Conservation (phyloP, 805 yeast genomes). For the Citeromyces nyonsensis region DNA sequence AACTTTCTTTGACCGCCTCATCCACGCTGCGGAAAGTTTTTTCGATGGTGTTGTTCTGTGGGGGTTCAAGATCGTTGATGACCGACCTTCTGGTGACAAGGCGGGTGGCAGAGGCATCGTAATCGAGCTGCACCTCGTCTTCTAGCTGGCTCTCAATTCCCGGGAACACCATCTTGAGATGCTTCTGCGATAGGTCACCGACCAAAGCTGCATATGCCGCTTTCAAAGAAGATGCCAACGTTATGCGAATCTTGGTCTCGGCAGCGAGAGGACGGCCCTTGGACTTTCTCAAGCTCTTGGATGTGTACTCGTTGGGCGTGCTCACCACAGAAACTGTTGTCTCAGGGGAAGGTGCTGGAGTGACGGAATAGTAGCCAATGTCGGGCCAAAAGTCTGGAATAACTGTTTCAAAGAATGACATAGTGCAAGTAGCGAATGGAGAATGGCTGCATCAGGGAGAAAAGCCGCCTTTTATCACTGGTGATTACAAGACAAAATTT, state of each 20-base stretch:
- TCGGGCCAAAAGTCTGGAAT: too few relatives aligned
- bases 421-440: too few relatives aligned
- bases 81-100: not conserved
- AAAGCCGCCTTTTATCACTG: too few relatives aligned
- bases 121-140: conserved; percentile 1
- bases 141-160: conserved; percentile 3
- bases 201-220: conserved; percentile 26
- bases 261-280: conserved; percentile 31
- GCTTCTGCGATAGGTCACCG: conserved; percentile 11
- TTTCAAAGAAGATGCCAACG: conserved; percentile 26
- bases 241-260: conserved; percentile 30
- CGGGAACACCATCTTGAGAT: conserved; percentile 8
- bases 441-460: too few relatives aligned
- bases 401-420: too few relatives aligned
- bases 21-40: conserved; percentile 24
- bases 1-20: conserved; percentile 26
- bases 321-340: too few relatives aligned
- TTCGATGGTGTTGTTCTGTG: conserved; percentile 1
- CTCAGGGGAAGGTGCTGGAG: too few relatives aligned
- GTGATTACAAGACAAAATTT: too few relatives aligned
- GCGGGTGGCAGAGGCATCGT: conserved; percentile 1
- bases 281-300: conserved; percentile 5
- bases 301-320: too few relatives aligned
- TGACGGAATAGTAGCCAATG: too few relatives aligned
- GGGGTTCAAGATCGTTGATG: not conserved